phyloP scores from a whole-genome alignment of 2,329 filamentous ascomycete species.

The Aplosporella prunicola region DNA sequence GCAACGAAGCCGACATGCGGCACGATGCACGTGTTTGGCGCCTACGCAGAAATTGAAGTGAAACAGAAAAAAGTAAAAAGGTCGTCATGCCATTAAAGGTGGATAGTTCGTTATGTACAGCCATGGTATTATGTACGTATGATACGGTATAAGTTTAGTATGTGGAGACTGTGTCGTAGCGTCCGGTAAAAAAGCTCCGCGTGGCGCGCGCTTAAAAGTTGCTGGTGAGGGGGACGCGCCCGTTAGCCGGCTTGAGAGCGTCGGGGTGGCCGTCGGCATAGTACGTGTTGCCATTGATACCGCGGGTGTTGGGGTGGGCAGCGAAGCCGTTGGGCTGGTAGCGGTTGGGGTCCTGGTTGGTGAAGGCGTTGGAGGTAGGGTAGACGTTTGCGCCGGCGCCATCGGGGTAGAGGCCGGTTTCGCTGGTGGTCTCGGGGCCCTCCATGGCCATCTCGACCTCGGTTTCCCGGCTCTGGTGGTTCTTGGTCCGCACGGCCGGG shows the following conservation, averaged over 20 bases:
- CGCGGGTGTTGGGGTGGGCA: neutral
- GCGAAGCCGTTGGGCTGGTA: slow-evolving; percentile 4
- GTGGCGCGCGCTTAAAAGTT: slow-evolving; percentile 1
- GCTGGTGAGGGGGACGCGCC: no score
- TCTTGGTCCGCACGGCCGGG: slow-evolving; percentile 59
- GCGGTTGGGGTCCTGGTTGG: slow-evolving; percentile 6
- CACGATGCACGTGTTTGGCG: no score
- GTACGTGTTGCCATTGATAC: slow-evolving; percentile 9
- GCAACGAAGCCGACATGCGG: no score
- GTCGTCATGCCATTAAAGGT: no score
- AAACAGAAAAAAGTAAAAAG: no score
- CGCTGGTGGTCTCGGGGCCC: neutral
- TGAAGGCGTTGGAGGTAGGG: neutral
- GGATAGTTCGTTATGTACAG: no score
- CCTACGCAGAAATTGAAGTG: no score
- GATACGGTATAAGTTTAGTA: no score
- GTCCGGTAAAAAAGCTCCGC: no score
- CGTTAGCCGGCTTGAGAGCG: neutral
- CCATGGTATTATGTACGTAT: no score
- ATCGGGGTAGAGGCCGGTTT: slow-evolving; percentile 7
- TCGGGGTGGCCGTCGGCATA: slow-evolving; percentile 11
- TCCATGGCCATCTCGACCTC: slow-evolving; percentile 22
- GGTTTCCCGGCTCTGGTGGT: slow-evolving; percentile 28
- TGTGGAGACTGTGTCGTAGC: no score
- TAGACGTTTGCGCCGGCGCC: slow-evolving; percentile 3